Conservation (phyloP, 192 early-diverging fungal genomes). For the Paraglomus brasilianum region DNA sequence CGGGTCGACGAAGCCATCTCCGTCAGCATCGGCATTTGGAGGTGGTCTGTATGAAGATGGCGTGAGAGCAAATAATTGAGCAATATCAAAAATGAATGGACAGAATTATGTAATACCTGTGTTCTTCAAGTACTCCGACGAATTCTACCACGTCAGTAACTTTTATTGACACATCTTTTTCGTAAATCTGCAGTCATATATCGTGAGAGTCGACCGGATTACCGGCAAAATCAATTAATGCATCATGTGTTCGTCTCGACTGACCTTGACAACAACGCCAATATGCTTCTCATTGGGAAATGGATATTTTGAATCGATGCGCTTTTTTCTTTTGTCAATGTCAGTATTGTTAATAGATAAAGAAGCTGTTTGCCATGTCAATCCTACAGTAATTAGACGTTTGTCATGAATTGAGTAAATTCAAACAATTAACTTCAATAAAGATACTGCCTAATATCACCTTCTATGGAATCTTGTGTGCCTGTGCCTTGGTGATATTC, state of each 20-base stretch:
- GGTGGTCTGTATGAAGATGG: neutral
- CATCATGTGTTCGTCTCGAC: slow-evolving; percentile 5
- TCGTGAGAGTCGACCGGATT: neutral
- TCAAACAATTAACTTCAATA: neutral
- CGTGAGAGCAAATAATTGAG: neutral
- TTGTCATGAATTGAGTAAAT: neutral
- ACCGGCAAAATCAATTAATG: neutral
- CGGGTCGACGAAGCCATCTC: slow-evolving; percentile 37
- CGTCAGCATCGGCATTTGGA: slow-evolving; percentile 27
- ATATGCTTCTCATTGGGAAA: slow-evolving; percentile 55
- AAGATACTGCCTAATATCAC: neutral
- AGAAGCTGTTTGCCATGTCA: neutral
- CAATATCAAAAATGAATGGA: neutral
- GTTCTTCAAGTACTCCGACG: slow-evolving; percentile 53
- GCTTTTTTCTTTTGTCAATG: neutral
- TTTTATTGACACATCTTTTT: slow-evolving; percentile 46
- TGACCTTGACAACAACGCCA: slow-evolving; percentile 61
- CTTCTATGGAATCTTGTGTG: slow-evolving; percentile 11
- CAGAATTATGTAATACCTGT: slow-evolving; percentile 23
- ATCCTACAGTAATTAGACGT: slow-evolving; percentile 13
- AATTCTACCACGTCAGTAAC: slow-evolving; percentile 66
- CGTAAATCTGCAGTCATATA: slow-evolving; percentile 43
- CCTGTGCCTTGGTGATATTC: neutral
- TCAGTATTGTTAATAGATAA: neutral
- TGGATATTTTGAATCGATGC: slow-evolving; percentile 55